Evolutionary conservation across 768 basidiomycete genomes (phyloP).

Genomic region (Hirschioporus abietinus): DNA sequence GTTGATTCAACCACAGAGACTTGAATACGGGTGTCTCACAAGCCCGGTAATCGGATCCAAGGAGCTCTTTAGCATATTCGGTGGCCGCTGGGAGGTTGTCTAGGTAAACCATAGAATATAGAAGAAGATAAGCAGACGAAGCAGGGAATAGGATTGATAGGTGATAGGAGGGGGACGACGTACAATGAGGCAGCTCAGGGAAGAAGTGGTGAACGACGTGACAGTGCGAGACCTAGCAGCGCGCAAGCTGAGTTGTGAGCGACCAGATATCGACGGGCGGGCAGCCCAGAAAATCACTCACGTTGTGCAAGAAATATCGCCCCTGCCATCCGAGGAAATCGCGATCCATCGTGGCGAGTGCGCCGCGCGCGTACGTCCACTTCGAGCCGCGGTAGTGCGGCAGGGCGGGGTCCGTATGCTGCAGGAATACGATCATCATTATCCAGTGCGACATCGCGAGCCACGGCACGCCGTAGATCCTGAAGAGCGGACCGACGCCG

Average conservation of each 20-base stretch:
- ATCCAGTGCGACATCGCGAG: conserved; percentile 9
- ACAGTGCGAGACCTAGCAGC: conserved; percentile 11
- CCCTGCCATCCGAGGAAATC: conserved; percentile 14
- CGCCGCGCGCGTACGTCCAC: conserved; percentile 15
- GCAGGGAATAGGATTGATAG: too few relatives aligned
- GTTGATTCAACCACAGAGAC: background rate
- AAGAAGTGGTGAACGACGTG: conserved; percentile 16
- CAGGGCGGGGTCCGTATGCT: conserved; percentile 11
- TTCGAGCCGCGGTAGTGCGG: conserved; percentile 14
- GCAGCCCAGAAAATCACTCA: background rate
- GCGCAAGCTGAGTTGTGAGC: background rate
- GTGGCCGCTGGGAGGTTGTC: conserved; percentile 10
- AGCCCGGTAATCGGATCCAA: conserved; percentile 6
- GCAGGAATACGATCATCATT: conserved; percentile 11
- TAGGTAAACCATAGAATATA: background rate
- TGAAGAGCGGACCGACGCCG: conserved; percentile 8
- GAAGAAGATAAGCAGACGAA: background rate
- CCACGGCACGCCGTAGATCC: conserved; percentile 15
- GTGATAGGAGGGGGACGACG: background rate
- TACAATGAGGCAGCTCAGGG: conserved; percentile 12
- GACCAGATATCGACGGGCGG: too few relatives aligned
- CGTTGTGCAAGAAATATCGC: conserved; percentile 16
- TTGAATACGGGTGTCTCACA: background rate
- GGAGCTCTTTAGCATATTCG: conserved; percentile 8
- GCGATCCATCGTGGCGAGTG: conserved; percentile 12